Evolutionary conservation across 2,329 filamentous ascomycete species (phyloP).

Genomic region (Rosellinia necatrix): DNA sequence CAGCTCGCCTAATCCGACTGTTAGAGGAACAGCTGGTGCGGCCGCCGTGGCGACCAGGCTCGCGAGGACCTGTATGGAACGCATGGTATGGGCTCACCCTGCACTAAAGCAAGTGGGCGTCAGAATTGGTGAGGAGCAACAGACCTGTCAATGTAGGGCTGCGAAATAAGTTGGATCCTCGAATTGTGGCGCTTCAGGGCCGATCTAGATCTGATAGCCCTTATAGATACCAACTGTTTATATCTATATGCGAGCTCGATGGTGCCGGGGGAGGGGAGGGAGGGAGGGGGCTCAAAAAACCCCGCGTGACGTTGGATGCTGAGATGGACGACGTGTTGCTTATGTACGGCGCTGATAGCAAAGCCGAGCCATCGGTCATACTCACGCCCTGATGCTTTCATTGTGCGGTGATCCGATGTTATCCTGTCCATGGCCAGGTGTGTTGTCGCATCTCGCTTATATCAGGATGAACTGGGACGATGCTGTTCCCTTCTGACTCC

Average conservation of each 20-base stretch:
- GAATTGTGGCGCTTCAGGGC: not conserved
- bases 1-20: not conserved
- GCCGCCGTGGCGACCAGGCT: not conserved
- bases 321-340: not conserved
- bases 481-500: not conserved
- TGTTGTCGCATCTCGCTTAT: conserved; percentile 13
- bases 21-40: not conserved
- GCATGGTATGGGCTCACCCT: conserved; percentile 2
- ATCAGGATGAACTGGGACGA: not conserved
- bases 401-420: not conserved
- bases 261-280: too few species aligned
- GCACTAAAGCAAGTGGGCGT: not conserved
- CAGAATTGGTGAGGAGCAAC: not conserved
- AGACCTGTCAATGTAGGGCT: not conserved
- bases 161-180: not conserved
- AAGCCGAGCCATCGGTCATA: not conserved
- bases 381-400: not conserved
- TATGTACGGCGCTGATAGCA: conserved; percentile 2
- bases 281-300: not conserved
- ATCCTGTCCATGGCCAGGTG: not conserved
- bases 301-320: not conserved
- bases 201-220: not conserved
- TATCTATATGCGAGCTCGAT: not conserved
- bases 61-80: conserved; percentile 2
- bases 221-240: not conserved